Evolutionary conservation across 139 green algal species (phyloP).

Genomic region (Asterochloris erici): DNA sequence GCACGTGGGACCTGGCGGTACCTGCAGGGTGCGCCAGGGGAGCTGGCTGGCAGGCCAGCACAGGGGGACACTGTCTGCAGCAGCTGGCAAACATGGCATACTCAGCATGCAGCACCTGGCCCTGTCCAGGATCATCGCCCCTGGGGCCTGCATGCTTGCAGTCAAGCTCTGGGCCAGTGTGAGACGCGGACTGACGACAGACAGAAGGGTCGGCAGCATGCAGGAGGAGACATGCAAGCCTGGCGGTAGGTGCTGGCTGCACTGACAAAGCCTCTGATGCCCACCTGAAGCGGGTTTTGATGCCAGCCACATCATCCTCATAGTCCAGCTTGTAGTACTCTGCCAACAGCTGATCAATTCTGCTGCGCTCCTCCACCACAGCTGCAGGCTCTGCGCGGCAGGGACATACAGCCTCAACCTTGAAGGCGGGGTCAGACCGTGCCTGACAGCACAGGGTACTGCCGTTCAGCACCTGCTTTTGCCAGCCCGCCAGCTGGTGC

Average conservation of each 20-base stretch:
- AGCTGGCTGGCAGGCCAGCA: not conserved
- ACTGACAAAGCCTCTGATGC: no score
- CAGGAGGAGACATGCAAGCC: not conserved
- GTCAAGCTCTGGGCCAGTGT: no score
- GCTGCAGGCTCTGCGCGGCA: not conserved
- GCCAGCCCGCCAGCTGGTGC: not conserved
- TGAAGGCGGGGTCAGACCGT: no score
- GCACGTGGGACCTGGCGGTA: slow-evolving; percentile 60
- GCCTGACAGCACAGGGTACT: no score
- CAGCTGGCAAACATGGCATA: not conserved
- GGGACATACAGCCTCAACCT: not conserved
- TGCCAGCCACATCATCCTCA: slow-evolving; percentile 78
- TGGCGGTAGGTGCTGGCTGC: slow-evolving; percentile 22
- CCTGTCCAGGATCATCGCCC: not conserved
- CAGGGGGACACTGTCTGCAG: not conserved
- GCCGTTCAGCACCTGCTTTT: not conserved
- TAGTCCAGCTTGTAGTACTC: slow-evolving; percentile 94
- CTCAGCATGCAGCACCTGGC: not conserved
- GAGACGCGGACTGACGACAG: no score
- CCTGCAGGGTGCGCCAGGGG: not conserved
- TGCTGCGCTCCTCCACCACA: slow-evolving; percentile 4
- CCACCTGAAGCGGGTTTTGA: slow-evolving; percentile 64
- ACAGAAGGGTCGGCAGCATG: no score
- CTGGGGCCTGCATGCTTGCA: no score
- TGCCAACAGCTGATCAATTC: slow-evolving; percentile 58